A percentile compares a stretch with the other conserved stretches of the same genome.
phyloP scores from a whole-genome alignment of 345 rosid species.

The Salix viminalis region DNA sequence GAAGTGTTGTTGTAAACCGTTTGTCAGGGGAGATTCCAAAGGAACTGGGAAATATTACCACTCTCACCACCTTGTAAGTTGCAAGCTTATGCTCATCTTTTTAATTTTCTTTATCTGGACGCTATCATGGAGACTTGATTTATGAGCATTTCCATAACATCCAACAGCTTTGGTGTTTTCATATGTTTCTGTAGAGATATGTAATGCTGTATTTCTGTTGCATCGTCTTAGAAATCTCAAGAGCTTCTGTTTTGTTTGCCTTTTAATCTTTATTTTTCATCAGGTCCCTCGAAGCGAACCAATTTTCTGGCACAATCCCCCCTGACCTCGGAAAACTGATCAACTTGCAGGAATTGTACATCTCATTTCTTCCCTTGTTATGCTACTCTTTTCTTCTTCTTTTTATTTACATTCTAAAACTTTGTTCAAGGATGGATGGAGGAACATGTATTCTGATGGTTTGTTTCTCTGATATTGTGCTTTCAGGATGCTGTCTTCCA shows the following conservation, averaged over 20 bases:
- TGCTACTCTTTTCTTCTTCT: neutral
- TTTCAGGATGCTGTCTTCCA: constrained; percentile 55
- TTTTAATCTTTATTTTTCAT: neutral
- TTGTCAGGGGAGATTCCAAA: constrained; percentile 54
- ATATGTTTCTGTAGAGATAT: neutral
- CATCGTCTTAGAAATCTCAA: constrained; percentile 2
- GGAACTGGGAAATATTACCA: constrained; percentile 42
- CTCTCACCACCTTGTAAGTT: constrained; percentile 50
- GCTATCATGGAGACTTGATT: neutral
- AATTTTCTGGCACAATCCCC: constrained; percentile 52
- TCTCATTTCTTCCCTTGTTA: constrained; percentile 2
- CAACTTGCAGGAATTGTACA: constrained; percentile 44
- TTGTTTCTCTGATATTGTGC: neutral
- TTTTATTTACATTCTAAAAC: neutral
- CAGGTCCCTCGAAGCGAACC: constrained; percentile 62
- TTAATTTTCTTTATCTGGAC: neutral
- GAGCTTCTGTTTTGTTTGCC: neutral
- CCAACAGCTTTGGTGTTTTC: neutral
- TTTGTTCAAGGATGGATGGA: neutral
- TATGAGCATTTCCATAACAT: neutral
- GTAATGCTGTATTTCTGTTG: neutral
- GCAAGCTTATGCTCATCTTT: neutral
- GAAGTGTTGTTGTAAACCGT: constrained; percentile 48
- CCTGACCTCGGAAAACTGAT: constrained; percentile 48
- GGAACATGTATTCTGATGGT: neutral